A percentile compares a stretch with the other conserved stretches of the same genome.
These are phyloP conservation scores for Stagonosporopsis cucurbitacearum DNA, from an alignment of 2,329 filamentous ascomycete genomes.

Conservation along the genomic window DNA sequence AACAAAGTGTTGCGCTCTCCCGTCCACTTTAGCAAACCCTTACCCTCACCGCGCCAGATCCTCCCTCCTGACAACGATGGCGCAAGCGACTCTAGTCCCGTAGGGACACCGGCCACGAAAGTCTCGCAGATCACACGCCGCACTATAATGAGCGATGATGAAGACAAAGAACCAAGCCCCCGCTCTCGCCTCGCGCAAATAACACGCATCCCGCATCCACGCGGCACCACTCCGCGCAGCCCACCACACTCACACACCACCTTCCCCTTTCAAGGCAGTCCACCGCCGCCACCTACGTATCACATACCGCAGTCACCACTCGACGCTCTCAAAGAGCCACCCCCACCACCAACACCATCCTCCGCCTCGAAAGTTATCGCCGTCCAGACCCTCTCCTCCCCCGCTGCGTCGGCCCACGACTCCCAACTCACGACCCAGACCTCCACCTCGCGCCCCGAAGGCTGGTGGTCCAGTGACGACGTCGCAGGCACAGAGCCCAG, in stretches of 20 bases:
- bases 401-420: conserved; percentile 23
- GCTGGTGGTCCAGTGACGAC: conserved; percentile 50
- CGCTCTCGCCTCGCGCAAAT: conserved; percentile 24
- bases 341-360: neutral
- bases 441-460: conserved; percentile 44
- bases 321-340: neutral
- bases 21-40: conserved; percentile 35
- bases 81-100: conserved; percentile 11
- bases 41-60: conserved; percentile 32
- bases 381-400: conserved; percentile 24
- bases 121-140: conserved; percentile 13
- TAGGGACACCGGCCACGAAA: conserved; percentile 12
- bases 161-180: conserved; percentile 15
- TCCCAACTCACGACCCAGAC: conserved; percentile 41
- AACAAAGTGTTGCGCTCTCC: conserved; percentile 39
- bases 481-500: conserved; percentile 41
- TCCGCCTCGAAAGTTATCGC: conserved; percentile 16
- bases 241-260: conserved; percentile 17
- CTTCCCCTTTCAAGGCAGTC: conserved; percentile 24
- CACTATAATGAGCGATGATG: conserved; percentile 8
- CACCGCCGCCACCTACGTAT: neutral
- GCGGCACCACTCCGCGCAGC: conserved; percentile 17
- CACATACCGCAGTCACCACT: neutral
- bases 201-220: conserved; percentile 29
- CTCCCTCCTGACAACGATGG: conserved; percentile 23